Evolutionary conservation across 768 basidiomycete species (phyloP), one percentile per base, ranked within the genome.

Genomic region (Serendipita sp.): DNA sequence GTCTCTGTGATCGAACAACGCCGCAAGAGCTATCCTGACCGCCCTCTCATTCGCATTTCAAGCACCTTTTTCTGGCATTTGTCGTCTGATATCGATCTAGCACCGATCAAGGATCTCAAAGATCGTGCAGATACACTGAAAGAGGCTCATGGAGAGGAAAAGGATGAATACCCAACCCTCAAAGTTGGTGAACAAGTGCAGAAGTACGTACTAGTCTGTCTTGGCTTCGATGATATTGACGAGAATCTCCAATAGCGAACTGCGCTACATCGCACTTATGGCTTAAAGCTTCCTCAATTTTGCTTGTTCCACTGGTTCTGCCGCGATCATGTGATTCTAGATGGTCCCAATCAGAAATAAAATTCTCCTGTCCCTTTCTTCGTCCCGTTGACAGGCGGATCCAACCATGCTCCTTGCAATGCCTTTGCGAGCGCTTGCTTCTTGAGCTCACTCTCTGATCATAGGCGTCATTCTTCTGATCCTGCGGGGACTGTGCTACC

Each of bases 21-120:
- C 44, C 84, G 78, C 67, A 66, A 67, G 9, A 75, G 79, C 64
- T 76, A 74, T 64, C 84, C 90, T 1, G 78, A 82, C 61, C 83
- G 94, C n/a, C 94, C 94, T 14, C 75, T 87, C 38, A 90, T 94
- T 66, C 85, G 94, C n/a, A 93, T 98, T 66, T 94, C 92, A 2
- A 94, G 90, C 1, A 97, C 93, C 0, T 93, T 94, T 73, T 96
- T 96, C 77, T 95, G 88, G 88, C 91, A 93, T 69, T 78, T 96
- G 13, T 89, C 84, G 0, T 91, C 92, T 1, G 89, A 93, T 71
- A 82, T 81, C 63, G 83, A 88, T 60, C 78, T 93, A n/a, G 75
- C 72, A 5, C 83, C 88, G 1, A 79, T 91, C 2, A 78, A 81
- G 5, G 66, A 71, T 0, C 74, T 94, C 22, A 67, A 71, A 9